Conservation (phyloP, 2,329 filamentous ascomycete species). For the Didymella keratinophila region DNA sequence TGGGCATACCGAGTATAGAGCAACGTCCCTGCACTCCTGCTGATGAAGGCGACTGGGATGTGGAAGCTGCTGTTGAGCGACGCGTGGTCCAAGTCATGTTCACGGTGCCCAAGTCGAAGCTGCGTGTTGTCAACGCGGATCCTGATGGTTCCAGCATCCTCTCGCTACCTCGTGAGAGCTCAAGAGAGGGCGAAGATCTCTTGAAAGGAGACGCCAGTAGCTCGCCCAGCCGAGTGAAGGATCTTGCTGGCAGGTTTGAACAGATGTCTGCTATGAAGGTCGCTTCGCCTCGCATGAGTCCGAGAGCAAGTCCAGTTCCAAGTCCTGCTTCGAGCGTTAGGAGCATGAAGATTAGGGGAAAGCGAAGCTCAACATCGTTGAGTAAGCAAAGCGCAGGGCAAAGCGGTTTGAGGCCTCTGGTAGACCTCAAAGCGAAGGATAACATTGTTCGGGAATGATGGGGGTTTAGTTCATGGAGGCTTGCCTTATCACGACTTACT, state of each 20-base stretch:
- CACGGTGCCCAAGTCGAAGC: conserved; percentile 84
- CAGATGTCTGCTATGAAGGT: conserved; percentile 24
- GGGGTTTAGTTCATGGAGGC: no score
- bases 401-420: conserved; percentile 2
- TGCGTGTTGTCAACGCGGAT: conserved; percentile 82
- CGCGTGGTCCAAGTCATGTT: conserved; percentile 74
- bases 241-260: conserved; percentile 44
- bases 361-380: conserved; percentile 27
- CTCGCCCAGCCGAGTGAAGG: conserved; percentile 38
- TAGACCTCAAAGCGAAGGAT: conserved; percentile 11
- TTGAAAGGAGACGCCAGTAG: conserved; percentile 1
- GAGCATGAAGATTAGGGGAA: conserved; percentile 35
- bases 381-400: conserved; percentile 10
- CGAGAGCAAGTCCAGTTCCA: conserved; percentile 18
- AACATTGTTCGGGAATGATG: conserved; percentile 5
- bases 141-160: conserved; percentile 40
- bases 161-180: conserved; percentile 33
- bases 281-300: conserved; percentile 7
- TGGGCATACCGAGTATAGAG: conserved; percentile 27
- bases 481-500: background rate
- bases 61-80: conserved; percentile 57
- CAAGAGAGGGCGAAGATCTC: conserved; percentile 20
- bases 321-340: conserved; percentile 15
- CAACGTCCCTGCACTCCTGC: conserved; percentile 42
- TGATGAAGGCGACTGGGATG: conserved; percentile 59